These are phyloP conservation scores for Phellinidium pouzarii DNA, from an alignment of 1,284 basidiomycete genomes.

Conservation along the genomic window DNA sequence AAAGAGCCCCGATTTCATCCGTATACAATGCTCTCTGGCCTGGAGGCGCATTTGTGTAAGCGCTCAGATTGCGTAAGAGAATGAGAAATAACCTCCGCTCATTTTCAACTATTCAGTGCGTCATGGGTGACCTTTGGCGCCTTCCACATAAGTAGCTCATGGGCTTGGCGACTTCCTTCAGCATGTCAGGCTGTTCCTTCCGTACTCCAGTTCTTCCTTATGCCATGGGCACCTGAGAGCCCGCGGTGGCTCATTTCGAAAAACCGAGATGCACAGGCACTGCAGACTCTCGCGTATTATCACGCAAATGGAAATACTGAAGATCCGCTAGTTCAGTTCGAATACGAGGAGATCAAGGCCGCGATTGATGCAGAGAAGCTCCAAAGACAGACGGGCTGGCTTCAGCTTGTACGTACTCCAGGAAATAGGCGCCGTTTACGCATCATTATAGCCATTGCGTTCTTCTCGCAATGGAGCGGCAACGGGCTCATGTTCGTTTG, in stretches of 20 bases:
- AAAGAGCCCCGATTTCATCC: conserved; percentile 46
- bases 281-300: conserved; percentile 23
- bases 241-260: conserved; percentile 32
- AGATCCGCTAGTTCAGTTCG: conserved; percentile 27
- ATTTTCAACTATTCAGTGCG: conserved; percentile 26
- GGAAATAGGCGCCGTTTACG: conserved; percentile 28
- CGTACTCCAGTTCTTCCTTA: conserved; percentile 28
- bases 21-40: conserved; percentile 53
- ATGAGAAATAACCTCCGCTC: conserved; percentile 15
- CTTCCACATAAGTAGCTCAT: conserved; percentile 27
- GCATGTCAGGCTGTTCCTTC: conserved; percentile 33
- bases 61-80: conserved; percentile 1
- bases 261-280: conserved; percentile 22
- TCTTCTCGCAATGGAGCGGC: conserved; percentile 30
- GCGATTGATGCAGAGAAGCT: conserved; percentile 24
- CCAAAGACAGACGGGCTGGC: conserved; percentile 20
- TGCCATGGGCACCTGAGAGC: conserved; percentile 31
- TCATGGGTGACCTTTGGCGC: conserved; percentile 30
- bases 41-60: conserved; percentile 12
- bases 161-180: conserved; percentile 33
- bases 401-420: conserved; percentile 26
- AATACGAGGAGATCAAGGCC: conserved; percentile 25
- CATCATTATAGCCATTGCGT: conserved; percentile 25
- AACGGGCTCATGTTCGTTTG: conserved; percentile 13
- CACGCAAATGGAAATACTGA: conserved; percentile 23